A percentile compares a stretch with the other conserved stretches of the same genome.
phyloP scores from a whole-genome alignment of 305 asterid genomes.

The Andrographis paniculata region DNA sequence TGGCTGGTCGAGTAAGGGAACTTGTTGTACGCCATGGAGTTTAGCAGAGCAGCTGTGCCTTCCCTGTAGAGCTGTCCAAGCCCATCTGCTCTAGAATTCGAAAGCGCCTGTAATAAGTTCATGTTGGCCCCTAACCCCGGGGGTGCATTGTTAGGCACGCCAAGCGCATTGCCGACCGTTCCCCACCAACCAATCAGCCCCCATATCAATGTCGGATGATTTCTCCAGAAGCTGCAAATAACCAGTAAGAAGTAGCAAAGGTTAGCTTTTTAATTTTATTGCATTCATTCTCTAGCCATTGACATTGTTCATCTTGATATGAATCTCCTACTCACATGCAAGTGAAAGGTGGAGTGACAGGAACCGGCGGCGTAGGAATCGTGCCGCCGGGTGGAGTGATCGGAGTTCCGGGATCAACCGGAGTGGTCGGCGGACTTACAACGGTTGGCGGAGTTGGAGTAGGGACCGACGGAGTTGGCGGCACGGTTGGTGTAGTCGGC shows the following conservation, averaged over 20 bases:
- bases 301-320: no score
- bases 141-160: slow-evolving; percentile 13
- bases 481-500: slow-evolving; percentile 21
- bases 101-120: slow-evolving; percentile 64
- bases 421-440: slow-evolving; percentile 41
- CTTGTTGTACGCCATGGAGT: slow-evolving; percentile 60
- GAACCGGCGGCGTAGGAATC: slow-evolving; percentile 57
- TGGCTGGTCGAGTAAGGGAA: slow-evolving; percentile 67
- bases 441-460: slow-evolving; percentile 23
- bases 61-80: slow-evolving; percentile 71
- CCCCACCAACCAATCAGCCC: slow-evolving; percentile 65
- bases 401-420: slow-evolving; percentile 38
- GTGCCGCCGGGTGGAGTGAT: slow-evolving; percentile 37
- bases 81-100: slow-evolving; percentile 55
- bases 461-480: slow-evolving; percentile 15
- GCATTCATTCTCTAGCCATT: no score
- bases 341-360: slow-evolving; percentile 67
- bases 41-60: slow-evolving; percentile 85
- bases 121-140: slow-evolving; percentile 47
- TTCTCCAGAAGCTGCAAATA: slow-evolving; percentile 67
- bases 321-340: slow-evolving; percentile 91
- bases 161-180: slow-evolving; percentile 48
- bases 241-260: background rate
- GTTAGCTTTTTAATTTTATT: background rate
- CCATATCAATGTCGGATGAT: slow-evolving; percentile 64